These are phyloP conservation scores for Iris macrosiphon DNA, from an alignment of 106 monocot species.

Conservation along the genomic window DNA sequence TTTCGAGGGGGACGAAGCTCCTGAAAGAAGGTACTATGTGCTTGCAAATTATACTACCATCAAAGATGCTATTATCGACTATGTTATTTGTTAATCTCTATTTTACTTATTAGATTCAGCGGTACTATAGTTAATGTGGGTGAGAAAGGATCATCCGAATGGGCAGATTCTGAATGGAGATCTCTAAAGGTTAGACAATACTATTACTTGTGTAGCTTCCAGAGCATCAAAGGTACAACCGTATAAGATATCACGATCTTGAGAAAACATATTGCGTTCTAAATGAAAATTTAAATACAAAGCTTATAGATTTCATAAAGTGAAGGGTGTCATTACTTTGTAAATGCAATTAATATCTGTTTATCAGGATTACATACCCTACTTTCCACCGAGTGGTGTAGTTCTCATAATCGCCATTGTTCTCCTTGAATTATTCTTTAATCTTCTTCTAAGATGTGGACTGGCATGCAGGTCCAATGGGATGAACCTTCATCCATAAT, in stretches of 20 bases:
- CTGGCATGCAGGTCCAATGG: conserved; percentile 70
- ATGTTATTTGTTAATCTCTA: neutral
- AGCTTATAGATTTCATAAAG: no score
- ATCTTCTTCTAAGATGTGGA: neutral
- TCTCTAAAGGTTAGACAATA: conserved; percentile 51
- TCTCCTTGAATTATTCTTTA: no score
- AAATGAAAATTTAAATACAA: no score
- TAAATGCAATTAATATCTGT: no score
- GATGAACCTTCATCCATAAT: conserved; percentile 74
- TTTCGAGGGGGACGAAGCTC: conserved; percentile 88
- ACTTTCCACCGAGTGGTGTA: no score
- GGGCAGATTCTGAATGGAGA: conserved; percentile 78
- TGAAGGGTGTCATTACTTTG: no score
- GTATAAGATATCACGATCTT: no score
- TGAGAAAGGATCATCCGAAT: conserved; percentile 33
- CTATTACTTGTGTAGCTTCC: no score
- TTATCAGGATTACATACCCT: no score
- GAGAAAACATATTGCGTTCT: no score
- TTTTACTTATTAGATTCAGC: conserved; percentile 39
- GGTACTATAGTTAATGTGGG: conserved; percentile 68
- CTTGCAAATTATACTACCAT: neutral
- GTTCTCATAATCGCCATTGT: no score
- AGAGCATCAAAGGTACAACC: no score
- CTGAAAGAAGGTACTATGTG: conserved; percentile 55
- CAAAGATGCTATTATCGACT: neutral